These are phyloP conservation scores for Haplosporangium gracile DNA, from an alignment of 192 early-diverging fungal species.

Conservation along the genomic window DNA sequence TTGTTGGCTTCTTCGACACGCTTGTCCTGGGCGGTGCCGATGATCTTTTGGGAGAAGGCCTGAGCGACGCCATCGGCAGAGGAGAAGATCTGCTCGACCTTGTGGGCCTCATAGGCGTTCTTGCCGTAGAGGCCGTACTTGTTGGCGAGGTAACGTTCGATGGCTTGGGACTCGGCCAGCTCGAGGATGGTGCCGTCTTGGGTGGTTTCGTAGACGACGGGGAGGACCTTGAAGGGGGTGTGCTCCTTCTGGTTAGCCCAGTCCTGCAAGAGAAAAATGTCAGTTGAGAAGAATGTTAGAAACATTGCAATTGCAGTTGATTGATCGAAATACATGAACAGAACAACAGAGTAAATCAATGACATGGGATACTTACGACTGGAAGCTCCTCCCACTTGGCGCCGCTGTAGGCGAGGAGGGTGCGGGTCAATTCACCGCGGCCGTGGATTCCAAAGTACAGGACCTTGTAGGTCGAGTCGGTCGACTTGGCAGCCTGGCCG, in stretches of 20 bases:
- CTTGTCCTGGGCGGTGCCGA: neutral
- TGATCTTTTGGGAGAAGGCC: slow-evolving; percentile 23
- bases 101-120: slow-evolving; percentile 38
- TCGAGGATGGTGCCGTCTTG: slow-evolving; percentile 48
- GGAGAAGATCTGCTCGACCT: slow-evolving; percentile 55
- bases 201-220: slow-evolving; percentile 61
- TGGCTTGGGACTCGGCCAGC: slow-evolving; percentile 44
- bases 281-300: neutral
- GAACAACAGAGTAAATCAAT: neutral
- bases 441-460: slow-evolving; percentile 47
- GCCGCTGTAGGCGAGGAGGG: slow-evolving; percentile 18
- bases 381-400: slow-evolving; percentile 33
- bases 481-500: slow-evolving; percentile 15
- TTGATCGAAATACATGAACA: neutral
- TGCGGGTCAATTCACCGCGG: slow-evolving; percentile 38
- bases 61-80: slow-evolving; percentile 18
- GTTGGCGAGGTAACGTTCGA: slow-evolving; percentile 50
- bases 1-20: slow-evolving; percentile 39
- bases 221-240: slow-evolving; percentile 62
- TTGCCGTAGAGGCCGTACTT: slow-evolving; percentile 40
- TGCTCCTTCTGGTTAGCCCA: slow-evolving; percentile 62
- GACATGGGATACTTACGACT: slow-evolving; percentile 18
- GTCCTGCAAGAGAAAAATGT: slow-evolving; percentile 18
- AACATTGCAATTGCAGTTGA: neutral
- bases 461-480: slow-evolving; percentile 30